These are phyloP conservation scores for Rosa persica DNA, from an alignment of 306 rosid species.

Conservation along the genomic window DNA sequence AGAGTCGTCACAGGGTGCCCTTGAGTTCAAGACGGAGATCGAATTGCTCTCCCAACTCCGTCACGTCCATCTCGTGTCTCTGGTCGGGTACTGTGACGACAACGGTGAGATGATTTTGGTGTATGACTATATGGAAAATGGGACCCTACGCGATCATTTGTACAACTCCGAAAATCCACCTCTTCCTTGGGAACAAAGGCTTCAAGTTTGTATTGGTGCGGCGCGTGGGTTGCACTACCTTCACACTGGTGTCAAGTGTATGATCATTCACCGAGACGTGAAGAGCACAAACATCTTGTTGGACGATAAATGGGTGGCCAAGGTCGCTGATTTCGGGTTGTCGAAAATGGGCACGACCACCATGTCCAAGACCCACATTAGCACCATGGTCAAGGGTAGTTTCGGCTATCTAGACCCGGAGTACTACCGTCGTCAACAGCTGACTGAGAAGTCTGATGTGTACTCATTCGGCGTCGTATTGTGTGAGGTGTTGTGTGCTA, in stretches of 20 bases:
- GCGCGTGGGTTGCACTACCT: slow-evolving; percentile 11
- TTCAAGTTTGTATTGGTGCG: slow-evolving; percentile 19
- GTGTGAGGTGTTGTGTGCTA: slow-evolving; percentile 11
- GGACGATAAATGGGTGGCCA: slow-evolving; percentile 25
- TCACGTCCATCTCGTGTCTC: slow-evolving; percentile 19
- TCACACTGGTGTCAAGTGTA: not conserved
- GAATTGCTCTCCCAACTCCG: slow-evolving; percentile 18
- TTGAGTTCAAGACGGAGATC: slow-evolving; percentile 25
- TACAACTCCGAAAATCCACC: not conserved
- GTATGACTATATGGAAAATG: slow-evolving; percentile 17
- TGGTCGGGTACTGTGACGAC: slow-evolving; percentile 23
- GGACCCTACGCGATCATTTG: slow-evolving; percentile 12
- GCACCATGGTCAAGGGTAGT: slow-evolving; percentile 10
- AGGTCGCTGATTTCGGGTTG: slow-evolving; percentile 20
- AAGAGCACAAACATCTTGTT: slow-evolving; percentile 20
- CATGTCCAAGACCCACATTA: not conserved
- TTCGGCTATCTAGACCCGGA: slow-evolving; percentile 25
- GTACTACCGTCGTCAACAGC: slow-evolving; percentile 4
- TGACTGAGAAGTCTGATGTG: slow-evolving; percentile 28
- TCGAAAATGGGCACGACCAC: not conserved
- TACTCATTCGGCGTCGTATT: slow-evolving; percentile 24
- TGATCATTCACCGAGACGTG: slow-evolving; percentile 21
- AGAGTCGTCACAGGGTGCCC: slow-evolving; percentile 16
- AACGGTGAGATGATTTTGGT: slow-evolving; percentile 24
- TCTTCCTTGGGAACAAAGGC: slow-evolving; percentile 17